phyloP scores from a whole-genome alignment of 2,329 filamentous ascomycete genomes.

The Fusarium coffeatum region DNA sequence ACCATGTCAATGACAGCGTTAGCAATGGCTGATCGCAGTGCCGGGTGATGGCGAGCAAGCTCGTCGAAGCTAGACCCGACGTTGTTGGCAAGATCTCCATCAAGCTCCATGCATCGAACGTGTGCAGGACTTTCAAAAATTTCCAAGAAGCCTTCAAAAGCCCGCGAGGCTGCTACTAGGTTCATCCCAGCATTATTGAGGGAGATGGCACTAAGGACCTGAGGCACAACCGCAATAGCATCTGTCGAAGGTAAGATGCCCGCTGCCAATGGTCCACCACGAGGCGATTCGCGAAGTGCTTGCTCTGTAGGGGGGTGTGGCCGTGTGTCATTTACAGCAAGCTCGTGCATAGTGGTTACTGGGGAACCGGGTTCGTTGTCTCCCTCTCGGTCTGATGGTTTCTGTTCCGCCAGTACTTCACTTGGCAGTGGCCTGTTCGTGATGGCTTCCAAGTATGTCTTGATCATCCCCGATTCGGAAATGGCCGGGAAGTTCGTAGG shows the following conservation, averaged over 20 bases:
- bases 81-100: constrained; percentile 74
- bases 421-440: constrained; percentile 64
- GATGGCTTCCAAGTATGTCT: constrained; percentile 85
- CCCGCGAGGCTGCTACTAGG: constrained; percentile 84
- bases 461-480: constrained; percentile 90
- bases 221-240: constrained; percentile 86
- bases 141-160: constrained; percentile 88
- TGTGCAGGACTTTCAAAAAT: constrained; percentile 96
- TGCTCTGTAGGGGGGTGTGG: constrained; percentile 66
- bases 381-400: constrained; percentile 47
- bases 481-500: constrained; percentile 97
- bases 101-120: constrained; percentile 83
- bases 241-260: constrained; percentile 90
- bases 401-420: constrained; percentile 47
- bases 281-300: constrained; percentile 59
- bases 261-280: constrained; percentile 63
- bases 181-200: constrained; percentile 89
- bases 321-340: constrained; percentile 53
- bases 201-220: constrained; percentile 92
- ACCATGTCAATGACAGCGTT: constrained; percentile 92
- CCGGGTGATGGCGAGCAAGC: constrained; percentile 90
- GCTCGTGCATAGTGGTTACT: constrained; percentile 55
- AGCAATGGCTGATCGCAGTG: constrained; percentile 81
- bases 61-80: constrained; percentile 93
- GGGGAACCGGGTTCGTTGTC: constrained; percentile 53